These are phyloP conservation scores for Kernera saxatilis DNA, from an alignment of 345 rosid species.

Conservation along the genomic window DNA sequence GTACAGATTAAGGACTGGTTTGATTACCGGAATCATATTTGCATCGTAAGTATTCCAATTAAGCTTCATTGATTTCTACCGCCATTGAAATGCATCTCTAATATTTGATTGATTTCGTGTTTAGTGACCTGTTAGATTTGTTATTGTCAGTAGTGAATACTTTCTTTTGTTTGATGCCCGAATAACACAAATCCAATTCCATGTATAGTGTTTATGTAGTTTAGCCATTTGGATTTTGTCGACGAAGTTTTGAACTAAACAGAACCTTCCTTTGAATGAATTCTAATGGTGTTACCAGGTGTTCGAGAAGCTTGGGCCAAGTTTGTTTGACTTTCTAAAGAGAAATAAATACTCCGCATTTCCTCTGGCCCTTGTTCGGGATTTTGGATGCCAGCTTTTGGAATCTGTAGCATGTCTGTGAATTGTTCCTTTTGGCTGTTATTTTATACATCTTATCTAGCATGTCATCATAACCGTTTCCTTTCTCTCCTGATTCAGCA, in stretches of 20 bases:
- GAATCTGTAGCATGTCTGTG: conserved; percentile 96
- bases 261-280: conserved; percentile 53
- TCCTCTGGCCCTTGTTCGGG: conserved; percentile 91
- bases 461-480: conserved; percentile 19
- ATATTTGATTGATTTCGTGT: not conserved
- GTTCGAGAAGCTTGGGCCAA: conserved; percentile 97
- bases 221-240: conserved; percentile 28
- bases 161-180: not conserved
- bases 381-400: conserved; percentile 93
- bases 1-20: conserved; percentile 70
- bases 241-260: conserved; percentile 43
- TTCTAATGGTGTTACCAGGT: conserved; percentile 81
- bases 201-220: conserved; percentile 15
- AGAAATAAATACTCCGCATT: conserved; percentile 86
- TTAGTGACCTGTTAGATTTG: not conserved
- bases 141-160: conserved; percentile 1
- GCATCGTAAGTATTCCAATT: conserved; percentile 56
- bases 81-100: not conserved
- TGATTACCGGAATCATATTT: conserved; percentile 69
- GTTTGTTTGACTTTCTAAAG: conserved; percentile 90
- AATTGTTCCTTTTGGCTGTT: conserved; percentile 38
- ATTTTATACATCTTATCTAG: conserved; percentile 12
- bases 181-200: not conserved
- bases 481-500: conserved; percentile 9
- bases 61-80: not conserved